Percentiles rank a stretch among this genome's conserved stretches.
Conservation (phyloP, 176 grass and related monocot genomes). For the Lolium perenne region DNA sequence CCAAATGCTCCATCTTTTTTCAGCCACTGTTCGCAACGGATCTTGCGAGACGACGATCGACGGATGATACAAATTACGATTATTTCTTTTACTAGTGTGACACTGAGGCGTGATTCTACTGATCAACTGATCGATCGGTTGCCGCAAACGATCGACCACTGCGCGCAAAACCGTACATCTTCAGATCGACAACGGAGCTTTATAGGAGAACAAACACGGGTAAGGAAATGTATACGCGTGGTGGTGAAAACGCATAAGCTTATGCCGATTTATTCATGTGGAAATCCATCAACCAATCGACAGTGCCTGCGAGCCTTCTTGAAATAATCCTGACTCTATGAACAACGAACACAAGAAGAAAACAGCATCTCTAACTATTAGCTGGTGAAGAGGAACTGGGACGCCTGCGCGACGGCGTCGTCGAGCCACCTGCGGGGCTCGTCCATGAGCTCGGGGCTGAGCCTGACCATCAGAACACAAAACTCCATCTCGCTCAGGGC, state of each 20-base stretch:
- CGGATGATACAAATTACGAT: not conserved
- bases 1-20: not conserved
- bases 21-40: not conserved
- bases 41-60: not conserved
- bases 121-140: not conserved
- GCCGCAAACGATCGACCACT: too few species aligned
- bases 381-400: conserved; percentile 59
- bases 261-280: conserved; percentile 39
- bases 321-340: conserved; percentile 52
- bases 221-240: not conserved
- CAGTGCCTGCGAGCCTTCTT: conserved; percentile 9
- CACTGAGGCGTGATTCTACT: not conserved
- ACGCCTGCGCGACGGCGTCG: conserved; percentile 56
- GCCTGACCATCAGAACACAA: conserved; percentile 85
- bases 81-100: too few species aligned
- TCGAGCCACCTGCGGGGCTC: conserved; percentile 58
- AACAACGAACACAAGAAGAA: conserved; percentile 36
- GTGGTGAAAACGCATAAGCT: not conserved
- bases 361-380: not conserved
- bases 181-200: too few species aligned
- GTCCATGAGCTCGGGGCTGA: conserved; percentile 96
- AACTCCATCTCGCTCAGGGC: conserved; percentile 89
- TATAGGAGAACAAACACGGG: too few species aligned
- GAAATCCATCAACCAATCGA: conserved; percentile 21
- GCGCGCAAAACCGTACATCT: too few species aligned